Evolutionary conservation across 1,284 basidiomycete species (phyloP).

Genomic region (Cryptococcus hybrid): DNA sequence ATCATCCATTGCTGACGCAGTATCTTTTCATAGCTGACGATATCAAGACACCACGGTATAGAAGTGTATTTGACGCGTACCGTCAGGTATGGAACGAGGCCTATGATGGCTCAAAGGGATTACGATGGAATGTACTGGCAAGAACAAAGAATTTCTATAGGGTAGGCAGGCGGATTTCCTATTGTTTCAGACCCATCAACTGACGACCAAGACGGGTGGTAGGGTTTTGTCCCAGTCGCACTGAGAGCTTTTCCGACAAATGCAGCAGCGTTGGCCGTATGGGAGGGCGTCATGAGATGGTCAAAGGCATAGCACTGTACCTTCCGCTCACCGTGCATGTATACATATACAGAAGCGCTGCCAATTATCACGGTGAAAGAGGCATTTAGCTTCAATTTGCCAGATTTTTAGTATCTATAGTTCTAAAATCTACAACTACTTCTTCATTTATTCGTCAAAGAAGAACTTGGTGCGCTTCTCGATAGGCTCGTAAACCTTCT

Average conservation of each 20-base stretch:
- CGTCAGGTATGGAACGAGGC: constrained; percentile 40
- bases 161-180: constrained; percentile 23
- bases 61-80: constrained; percentile 41
- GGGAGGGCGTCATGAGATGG: constrained; percentile 49
- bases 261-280: constrained; percentile 49
- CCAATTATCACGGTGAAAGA: too few species aligned
- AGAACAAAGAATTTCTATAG: constrained; percentile 46
- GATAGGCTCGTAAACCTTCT: constrained; percentile 46
- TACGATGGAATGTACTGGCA: constrained; percentile 36
- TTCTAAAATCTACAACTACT: not conserved
- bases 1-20: not conserved
- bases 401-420: not conserved
- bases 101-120: constrained; percentile 23
- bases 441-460: constrained; percentile 12
- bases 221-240: constrained; percentile 49
- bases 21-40: constrained; percentile 28
- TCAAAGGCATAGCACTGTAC: not conserved
- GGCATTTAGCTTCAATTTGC: too few species aligned
- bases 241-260: constrained; percentile 50
- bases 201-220: constrained; percentile 4
- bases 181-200: not conserved
- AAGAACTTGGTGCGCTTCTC: constrained; percentile 48
- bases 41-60: constrained; percentile 41
- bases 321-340: too few species aligned
- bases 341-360: too few species aligned